These are phyloP conservation scores for Trichoderma polysporum DNA, from an alignment of 2,329 filamentous ascomycete species.

Conservation along the genomic window DNA sequence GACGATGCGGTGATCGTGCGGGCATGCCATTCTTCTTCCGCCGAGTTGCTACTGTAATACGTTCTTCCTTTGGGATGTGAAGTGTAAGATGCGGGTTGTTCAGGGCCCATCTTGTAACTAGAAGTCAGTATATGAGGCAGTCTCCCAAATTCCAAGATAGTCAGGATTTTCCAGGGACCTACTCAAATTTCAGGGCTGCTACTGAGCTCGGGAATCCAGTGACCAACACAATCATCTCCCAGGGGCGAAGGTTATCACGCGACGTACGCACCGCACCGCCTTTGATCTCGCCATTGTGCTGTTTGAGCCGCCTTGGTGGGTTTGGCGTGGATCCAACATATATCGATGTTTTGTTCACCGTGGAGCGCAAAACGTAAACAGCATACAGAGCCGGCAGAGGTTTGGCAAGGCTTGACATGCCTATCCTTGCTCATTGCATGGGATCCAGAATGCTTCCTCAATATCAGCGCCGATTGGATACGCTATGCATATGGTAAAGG, in stretches of 20 bases:
- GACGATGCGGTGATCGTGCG: constrained; percentile 55
- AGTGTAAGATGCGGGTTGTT: constrained; percentile 79
- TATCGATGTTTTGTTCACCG: constrained; percentile 65
- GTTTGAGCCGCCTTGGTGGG: constrained; percentile 76
- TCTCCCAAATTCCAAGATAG: neutral
- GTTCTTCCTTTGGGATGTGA: constrained; percentile 67
- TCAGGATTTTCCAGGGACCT: constrained; percentile 36
- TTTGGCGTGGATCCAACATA: constrained; percentile 94
- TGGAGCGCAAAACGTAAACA: constrained; percentile 88
- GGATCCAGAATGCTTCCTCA: neutral
- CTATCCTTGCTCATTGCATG: constrained; percentile 13
- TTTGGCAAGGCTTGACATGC: constrained; percentile 46
- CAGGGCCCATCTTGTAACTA: constrained; percentile 80
- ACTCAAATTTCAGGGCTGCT: constrained; percentile 93
- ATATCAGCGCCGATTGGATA: neutral
- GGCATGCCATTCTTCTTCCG: constrained; percentile 55
- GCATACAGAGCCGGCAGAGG: constrained; percentile 87
- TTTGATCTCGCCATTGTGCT: constrained; percentile 83
- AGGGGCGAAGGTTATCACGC: constrained; percentile 67
- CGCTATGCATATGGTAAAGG: neutral
- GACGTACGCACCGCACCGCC: constrained; percentile 82
- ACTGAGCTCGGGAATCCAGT: constrained; percentile 85
- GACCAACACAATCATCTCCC: constrained; percentile 87
- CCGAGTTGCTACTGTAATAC: constrained; percentile 54
- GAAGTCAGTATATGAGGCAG: neutral